Evolutionary conservation across 163 green algal species (phyloP), one percentile per base, ranked within the genome.

Genomic region (Chlorella variabilis): DNA sequence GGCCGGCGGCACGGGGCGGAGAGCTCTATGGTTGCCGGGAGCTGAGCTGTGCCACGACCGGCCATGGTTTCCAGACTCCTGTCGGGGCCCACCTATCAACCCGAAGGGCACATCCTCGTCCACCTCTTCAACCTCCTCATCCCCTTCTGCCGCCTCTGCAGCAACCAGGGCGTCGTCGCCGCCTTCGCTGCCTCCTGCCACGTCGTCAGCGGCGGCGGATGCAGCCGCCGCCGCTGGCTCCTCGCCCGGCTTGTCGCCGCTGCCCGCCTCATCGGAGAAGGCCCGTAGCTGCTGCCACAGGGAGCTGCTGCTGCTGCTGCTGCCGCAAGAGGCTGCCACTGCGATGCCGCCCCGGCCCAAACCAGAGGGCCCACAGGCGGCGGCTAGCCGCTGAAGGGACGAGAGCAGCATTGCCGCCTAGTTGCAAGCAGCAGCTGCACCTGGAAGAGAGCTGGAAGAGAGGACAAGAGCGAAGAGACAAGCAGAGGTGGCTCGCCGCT

Each of bases 231-330:
- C 70, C 3, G n/a, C 2, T 66, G 45, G 3, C 34, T 29, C 0
- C 27, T 58, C 65, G 9, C 54, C 36, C 4, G 73, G 73, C 38
- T 59, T 70, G 38, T 80, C 51, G 38, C n/a, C 20, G 29, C 39
- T 13, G n/a, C 34, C 34, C 1, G 73, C 38, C 2, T 69, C 54
- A 41, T 80, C 73, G 2, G 56, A 39, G 11, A 33, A 69, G 11
- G 21, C 27, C 7, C 73, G 36, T 9, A 56, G 7, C 54, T 33
- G 18, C 18, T 33, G 54, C 54, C 73, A 58, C 1, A 56, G 11
- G 33, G 23, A 9, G 36, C 33, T 78, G 49, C 42, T 49, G 48
- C 70, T 77, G 48, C 70, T 66, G 70, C 70, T 49, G 45, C 41
- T 62, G 41, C 39, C 9, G 42, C 49, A 27, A n/a, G 29, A 54